phyloP scores from a whole-genome alignment of 2,329 filamentous ascomycete species.

The Colletotrichum sp. region DNA sequence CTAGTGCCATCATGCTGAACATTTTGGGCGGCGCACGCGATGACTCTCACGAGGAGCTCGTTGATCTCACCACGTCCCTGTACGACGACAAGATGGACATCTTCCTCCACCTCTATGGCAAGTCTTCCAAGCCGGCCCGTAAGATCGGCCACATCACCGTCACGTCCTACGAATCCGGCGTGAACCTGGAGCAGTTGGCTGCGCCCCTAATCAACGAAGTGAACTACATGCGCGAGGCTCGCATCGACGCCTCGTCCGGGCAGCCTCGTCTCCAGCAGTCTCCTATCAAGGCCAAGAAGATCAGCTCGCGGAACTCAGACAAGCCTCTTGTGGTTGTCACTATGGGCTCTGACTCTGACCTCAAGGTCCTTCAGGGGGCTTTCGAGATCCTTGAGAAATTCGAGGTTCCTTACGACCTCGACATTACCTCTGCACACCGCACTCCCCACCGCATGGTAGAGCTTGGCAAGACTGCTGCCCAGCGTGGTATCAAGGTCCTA shows the following conservation, averaged over 20 bases:
- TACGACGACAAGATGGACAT: slow-evolving; percentile 52
- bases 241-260: slow-evolving; percentile 45
- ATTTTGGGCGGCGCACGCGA: slow-evolving; percentile 72
- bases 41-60: slow-evolving; percentile 63
- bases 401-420: slow-evolving; percentile 71
- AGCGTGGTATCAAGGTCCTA: slow-evolving; percentile 71
- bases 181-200: slow-evolving; percentile 63
- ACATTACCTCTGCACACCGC: slow-evolving; percentile 81
- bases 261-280: slow-evolving; percentile 38
- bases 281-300: slow-evolving; percentile 10
- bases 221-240: slow-evolving; percentile 61
- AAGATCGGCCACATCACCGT: slow-evolving; percentile 97
- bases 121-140: slow-evolving; percentile 82
- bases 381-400: slow-evolving; percentile 72
- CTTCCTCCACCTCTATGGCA: slow-evolving; percentile 88
- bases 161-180: slow-evolving; percentile 68
- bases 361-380: slow-evolving; percentile 68
- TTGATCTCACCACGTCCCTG: slow-evolving; percentile 48
- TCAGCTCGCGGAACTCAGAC: slow-evolving; percentile 29
- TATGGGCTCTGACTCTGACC: slow-evolving; percentile 84
- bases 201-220: slow-evolving; percentile 72
- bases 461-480: slow-evolving; percentile 66
- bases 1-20: slow-evolving; percentile 77
- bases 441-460: slow-evolving; percentile 74
- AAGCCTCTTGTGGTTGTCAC: slow-evolving; percentile 74